phyloP scores from a whole-genome alignment of 305 asterid genomes.

The Fraxinus greggii region DNA sequence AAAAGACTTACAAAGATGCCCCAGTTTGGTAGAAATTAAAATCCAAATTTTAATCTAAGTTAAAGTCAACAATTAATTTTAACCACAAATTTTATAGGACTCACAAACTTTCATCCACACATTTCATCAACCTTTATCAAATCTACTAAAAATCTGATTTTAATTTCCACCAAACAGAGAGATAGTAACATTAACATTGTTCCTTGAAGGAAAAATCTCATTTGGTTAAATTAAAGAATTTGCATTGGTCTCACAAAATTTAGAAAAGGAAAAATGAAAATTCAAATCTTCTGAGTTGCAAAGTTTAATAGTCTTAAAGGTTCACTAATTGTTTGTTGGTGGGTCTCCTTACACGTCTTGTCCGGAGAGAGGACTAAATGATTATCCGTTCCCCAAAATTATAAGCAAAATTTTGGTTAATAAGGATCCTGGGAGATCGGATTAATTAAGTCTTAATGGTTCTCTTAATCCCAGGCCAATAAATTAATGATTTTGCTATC shows the following conservation, averaged over 20 bases:
- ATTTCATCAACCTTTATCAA: too few relatives aligned
- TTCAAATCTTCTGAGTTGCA: neutral
- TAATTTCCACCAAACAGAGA: neutral
- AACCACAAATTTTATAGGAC: neutral
- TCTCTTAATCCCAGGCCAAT: neutral
- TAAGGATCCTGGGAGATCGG: neutral
- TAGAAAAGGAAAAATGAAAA: neutral
- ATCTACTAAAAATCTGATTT: too few relatives aligned
- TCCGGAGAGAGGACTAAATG: neutral
- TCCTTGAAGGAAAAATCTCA: neutral
- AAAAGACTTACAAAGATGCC: neutral
- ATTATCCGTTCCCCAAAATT: neutral
- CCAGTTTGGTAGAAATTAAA: too few relatives aligned
- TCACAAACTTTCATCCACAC: neutral
- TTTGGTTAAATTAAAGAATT: neutral
- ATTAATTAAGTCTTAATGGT: neutral
- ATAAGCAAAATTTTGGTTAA: neutral
- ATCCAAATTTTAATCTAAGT: too few relatives aligned
- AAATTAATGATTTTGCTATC: neutral
- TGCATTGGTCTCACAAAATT: neutral
- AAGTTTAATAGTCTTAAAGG: neutral
- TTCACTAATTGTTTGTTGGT: neutral
- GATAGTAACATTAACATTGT: neutral
- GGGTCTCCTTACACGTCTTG: neutral
- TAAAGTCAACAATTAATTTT: neutral